Percentiles rank a stretch among this genome's conserved stretches.
phyloP scores from a whole-genome alignment of 2,329 filamentous ascomycete species.

The Penicillium freii region DNA sequence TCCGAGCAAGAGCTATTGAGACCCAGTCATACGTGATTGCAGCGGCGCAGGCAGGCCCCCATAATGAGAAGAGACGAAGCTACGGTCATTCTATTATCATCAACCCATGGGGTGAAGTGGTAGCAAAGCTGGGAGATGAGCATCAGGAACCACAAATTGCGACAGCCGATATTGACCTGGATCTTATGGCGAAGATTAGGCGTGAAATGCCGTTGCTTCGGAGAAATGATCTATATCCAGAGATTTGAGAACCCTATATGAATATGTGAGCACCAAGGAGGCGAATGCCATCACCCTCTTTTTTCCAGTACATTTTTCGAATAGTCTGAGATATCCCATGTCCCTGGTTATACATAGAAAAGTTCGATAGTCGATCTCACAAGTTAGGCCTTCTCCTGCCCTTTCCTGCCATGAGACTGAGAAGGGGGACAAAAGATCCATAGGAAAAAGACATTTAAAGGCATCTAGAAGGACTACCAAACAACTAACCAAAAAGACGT shows the following conservation, averaged over 20 bases:
- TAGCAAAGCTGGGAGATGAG: slow-evolving; percentile 60
- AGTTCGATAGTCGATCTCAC: background rate
- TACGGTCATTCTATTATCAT: slow-evolving; percentile 86
- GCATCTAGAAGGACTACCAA: background rate
- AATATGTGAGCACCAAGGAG: background rate
- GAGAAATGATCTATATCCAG: slow-evolving; percentile 52
- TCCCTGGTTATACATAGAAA: background rate
- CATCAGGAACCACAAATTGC: slow-evolving; percentile 47
- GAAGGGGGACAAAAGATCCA: background rate
- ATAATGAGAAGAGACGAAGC: slow-evolving; percentile 72
- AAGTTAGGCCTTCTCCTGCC: background rate
- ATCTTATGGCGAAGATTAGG: slow-evolving; percentile 52
- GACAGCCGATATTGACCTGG: slow-evolving; percentile 55
- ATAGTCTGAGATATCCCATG: background rate
- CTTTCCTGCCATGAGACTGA: background rate
- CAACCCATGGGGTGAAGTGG: slow-evolving; percentile 78
- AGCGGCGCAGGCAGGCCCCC: slow-evolving; percentile 74
- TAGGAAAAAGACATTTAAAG: background rate
- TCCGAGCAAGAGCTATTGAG: slow-evolving; percentile 81
- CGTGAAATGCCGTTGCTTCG: slow-evolving; percentile 58
- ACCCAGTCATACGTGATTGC: slow-evolving; percentile 85
- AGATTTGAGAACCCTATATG: slow-evolving; percentile 25
- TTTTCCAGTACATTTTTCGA: background rate
- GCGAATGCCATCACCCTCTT: background rate
- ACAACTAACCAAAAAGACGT: background rate